Evolutionary conservation across 148 eudicot genomes (phyloP), one percentile per base, ranked within the genome.

Genomic region (Dysphania ambrosioides): DNA sequence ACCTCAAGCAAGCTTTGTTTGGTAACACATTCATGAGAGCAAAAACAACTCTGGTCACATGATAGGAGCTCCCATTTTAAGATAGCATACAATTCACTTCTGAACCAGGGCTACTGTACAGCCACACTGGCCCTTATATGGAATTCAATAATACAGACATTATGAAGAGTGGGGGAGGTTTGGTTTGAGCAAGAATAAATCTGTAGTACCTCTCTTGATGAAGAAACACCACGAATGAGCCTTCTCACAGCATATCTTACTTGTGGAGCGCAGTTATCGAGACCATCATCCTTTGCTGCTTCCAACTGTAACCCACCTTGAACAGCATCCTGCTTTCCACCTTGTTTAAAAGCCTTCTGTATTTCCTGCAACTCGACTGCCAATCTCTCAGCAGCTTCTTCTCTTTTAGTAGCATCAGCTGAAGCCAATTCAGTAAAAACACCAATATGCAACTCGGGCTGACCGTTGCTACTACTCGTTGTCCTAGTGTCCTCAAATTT

Each of bases 141-240:
- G 2, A 36, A 36, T 4, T 5, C 8, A 8, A 36, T 36, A 8
- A 36, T 0, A 36, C 40, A 36, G 40, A 36, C 8, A 36, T 0
- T 4, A 2, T 36, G 40, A 36, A 36, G n/a, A 58, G 2, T 7
- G 5, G 31, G 4, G 56, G 8, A 10, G 1, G n/a, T n/a, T n/a
- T n/a, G n/a, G n/a, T n/a, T n/a, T n/a, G 29, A n/a, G n/a, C 30
- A 4, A 35, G 41, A 23, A 57, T 12, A 58, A n/a, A 38, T 15
- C 18, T 65, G n/a, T 5, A 27, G 6, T 64, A 93, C 98, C 98
- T 91, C 92, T 83, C 92, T 85, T 6, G 98, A 86, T 32, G 98
- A 92, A 40, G 93, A 88, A 75, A 92, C 96, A 40, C 98, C 98
- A 16, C 98, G 96, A 72, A 95, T 80, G 41, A 95, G 96, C 84